These are phyloP conservation scores for Raphanus raphanistrum DNA, from an alignment of 345 rosid genomes.

Conservation along the genomic window DNA sequence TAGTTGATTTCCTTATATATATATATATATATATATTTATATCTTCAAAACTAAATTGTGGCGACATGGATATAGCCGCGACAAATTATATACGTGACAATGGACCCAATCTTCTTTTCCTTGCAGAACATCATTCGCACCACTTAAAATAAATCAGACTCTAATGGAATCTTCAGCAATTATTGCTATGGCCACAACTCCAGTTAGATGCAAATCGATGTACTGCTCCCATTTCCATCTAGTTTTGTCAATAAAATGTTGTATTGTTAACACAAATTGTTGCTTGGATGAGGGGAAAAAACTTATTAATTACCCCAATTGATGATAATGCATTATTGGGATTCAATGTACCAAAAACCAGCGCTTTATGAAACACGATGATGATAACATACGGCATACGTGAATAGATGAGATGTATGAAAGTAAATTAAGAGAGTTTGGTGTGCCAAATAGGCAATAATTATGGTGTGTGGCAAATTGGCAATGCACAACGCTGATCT, in stretches of 20 bases:
- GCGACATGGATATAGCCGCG: background rate
- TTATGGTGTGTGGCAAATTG: conserved; percentile 18
- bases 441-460: conserved; percentile 24
- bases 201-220: background rate
- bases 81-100: background rate
- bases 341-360: background rate
- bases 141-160: conserved; percentile 22
- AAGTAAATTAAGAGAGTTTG: background rate
- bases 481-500: conserved; percentile 26
- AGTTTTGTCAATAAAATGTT: background rate
- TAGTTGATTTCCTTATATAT: background rate
- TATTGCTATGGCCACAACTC: conserved; percentile 23
- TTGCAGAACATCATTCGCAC: conserved; percentile 12
- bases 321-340: background rate
- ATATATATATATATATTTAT: background rate
- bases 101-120: conserved; percentile 11
- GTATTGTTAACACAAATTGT: background rate
- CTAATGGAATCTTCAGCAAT: conserved; percentile 31
- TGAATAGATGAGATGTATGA: no score
- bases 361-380: background rate
- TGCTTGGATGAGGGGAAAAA: background rate
- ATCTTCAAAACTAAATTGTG: background rate
- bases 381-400: background rate
- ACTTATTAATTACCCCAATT: no score
- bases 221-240: conserved; percentile 2